Evolutionary conservation across 768 basidiomycete species (phyloP), one percentile per base, ranked within the genome.

Genomic region (Tylopilus intermedius): DNA sequence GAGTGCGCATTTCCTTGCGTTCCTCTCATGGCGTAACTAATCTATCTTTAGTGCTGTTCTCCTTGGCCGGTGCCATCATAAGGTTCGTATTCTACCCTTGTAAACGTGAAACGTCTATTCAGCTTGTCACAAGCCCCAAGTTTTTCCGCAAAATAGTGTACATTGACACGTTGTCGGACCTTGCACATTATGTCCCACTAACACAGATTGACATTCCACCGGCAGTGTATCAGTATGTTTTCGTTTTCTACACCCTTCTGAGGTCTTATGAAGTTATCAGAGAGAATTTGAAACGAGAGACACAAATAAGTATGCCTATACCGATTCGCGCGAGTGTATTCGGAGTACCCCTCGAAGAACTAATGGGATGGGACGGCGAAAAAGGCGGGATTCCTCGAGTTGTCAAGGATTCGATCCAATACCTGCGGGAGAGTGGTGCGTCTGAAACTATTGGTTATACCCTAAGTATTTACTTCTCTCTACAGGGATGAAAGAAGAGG

Each of bases 141-240:
- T 93, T 94, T 73, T 92, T 90, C 67, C 83, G 84, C 61, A 94
- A 94, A 72, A 75, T 94, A 58, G 70, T 75, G 26, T 92, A 94
- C 65, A 76, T 88, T 50, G 71, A 79, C 50, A 90, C 90, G 0
- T 76, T 94, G 13, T 90, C 89, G 22, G 84, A 85, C 32, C 77
- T 94, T 41, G 90, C 90, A 7, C 74, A 74, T 48, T 74, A 86
- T 63, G 81, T 93, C 5, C 91, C 91, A 3, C 65, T 94, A n/a
- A 88, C 87, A 0, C 90, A 93, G 63, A 90, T 94, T 35, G 87
- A 92, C 65, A 83, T 94, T 39, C 82, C 88, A 22, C 85, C 90
- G 14, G 81, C 84, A 2, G 88, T 90, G 10, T 91, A 93, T 65
- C 80, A 83, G 90, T 92, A 60, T 46, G 86, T 75, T 40, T 24